A percentile compares a stretch with the other conserved stretches of the same genome.
Evolutionary conservation across 768 basidiomycete genomes (phyloP).

Genomic region (Crassisporium funariophilum): DNA sequence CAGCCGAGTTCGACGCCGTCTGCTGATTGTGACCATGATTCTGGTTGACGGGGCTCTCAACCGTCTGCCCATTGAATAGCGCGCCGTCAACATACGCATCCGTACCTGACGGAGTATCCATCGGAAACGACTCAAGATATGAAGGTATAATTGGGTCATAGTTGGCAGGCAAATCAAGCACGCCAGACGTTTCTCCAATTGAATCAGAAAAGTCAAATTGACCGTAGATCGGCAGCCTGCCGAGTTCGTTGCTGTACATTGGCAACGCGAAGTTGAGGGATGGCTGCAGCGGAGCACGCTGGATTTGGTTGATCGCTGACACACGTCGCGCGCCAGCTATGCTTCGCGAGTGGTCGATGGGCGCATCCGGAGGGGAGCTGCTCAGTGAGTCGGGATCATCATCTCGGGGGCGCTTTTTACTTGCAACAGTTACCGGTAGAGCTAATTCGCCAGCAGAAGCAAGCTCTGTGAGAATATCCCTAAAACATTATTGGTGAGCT

Average conservation of each 20-base stretch:
- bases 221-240: slow-evolving; percentile 51
- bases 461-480: slow-evolving; percentile 40
- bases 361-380: slow-evolving; percentile 13
- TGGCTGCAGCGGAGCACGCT: slow-evolving; percentile 10
- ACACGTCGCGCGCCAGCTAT: slow-evolving; percentile 32
- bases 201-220: slow-evolving; percentile 41
- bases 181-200: slow-evolving; percentile 13
- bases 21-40: too few species aligned
- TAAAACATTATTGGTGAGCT: slow-evolving; percentile 11
- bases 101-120: too few species aligned
- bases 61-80: too few species aligned
- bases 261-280: slow-evolving; percentile 43
- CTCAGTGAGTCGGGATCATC: slow-evolving; percentile 9
- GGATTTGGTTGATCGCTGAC: slow-evolving; percentile 16
- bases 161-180: slow-evolving; percentile 4
- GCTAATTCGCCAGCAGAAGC: slow-evolving; percentile 36
- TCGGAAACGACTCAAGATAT: too few species aligned
- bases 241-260: slow-evolving; percentile 59
- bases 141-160: too few species aligned
- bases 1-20: neutral
- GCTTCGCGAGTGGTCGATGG: slow-evolving; percentile 17
- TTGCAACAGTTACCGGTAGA: slow-evolving; percentile 14
- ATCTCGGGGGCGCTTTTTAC: slow-evolving; percentile 21
- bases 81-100: too few species aligned
- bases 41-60: too few species aligned